These are phyloP conservation scores for Schizonepeta tenuifolia DNA, from an alignment of 257 asterid genomes.

Conservation along the genomic window DNA sequence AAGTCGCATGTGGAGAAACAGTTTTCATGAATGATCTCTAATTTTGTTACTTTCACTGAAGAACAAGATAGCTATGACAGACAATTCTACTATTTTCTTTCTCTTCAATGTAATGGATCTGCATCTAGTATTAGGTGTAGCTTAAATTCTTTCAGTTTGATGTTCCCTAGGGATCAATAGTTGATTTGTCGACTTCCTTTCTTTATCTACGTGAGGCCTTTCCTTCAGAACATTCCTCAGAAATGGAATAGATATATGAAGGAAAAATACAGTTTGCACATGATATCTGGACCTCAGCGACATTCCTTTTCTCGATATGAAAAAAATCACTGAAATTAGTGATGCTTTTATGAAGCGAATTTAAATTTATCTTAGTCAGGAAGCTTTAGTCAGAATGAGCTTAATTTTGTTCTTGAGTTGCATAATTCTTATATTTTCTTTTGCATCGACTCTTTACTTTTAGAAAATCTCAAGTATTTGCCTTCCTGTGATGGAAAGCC, in stretches of 20 bases:
- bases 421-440: not conserved
- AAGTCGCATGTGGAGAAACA: constrained; percentile 5
- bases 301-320: not conserved
- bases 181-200: not conserved
- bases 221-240: not conserved
- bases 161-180: not conserved
- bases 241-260: not conserved
- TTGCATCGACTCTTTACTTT: not conserved
- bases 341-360: not conserved
- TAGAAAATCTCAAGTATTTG: not conserved
- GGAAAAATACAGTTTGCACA: not conserved
- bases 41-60: not conserved
- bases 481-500: constrained; percentile 6
- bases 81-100: not conserved
- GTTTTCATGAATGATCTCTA: not conserved
- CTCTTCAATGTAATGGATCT: not conserved
- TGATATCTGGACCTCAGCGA: not conserved
- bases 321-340: not conserved
- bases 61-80: not conserved
- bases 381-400: not conserved
- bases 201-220: not conserved
- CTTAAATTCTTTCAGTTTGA: not conserved
- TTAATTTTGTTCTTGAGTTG: not conserved
- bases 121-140: not conserved
- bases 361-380: not conserved